These are phyloP conservation scores for Penicillium sumatraense DNA, from an alignment of 2,329 filamentous ascomycete genomes.

Conservation along the genomic window DNA sequence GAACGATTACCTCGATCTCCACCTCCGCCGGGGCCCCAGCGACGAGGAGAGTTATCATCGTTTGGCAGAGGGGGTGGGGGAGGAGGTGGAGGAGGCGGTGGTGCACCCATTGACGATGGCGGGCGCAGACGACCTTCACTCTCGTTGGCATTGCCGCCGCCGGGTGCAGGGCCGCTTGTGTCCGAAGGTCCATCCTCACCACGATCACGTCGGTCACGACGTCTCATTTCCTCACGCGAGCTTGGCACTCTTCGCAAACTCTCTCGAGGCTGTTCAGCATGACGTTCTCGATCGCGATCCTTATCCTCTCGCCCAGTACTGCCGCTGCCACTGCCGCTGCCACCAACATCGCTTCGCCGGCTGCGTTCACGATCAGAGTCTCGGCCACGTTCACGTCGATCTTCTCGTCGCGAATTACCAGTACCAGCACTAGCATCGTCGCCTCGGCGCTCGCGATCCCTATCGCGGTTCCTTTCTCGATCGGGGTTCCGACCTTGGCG, in stretches of 20 bases:
- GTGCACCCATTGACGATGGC: constrained; percentile 37
- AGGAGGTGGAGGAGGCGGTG: constrained; percentile 34
- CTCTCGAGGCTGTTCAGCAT: constrained; percentile 34
- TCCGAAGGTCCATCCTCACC: constrained; percentile 35
- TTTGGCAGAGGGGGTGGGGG: constrained; percentile 29
- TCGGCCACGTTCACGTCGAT: constrained; percentile 40
- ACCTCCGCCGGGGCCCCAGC: constrained; percentile 39
- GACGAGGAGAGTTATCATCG: constrained; percentile 38
- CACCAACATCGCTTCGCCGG: constrained; percentile 37
- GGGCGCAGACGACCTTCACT: constrained; percentile 40
- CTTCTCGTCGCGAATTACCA: constrained; percentile 39
- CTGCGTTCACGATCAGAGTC: constrained; percentile 40
- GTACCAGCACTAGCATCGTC: constrained; percentile 33
- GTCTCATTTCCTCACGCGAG: constrained; percentile 40
- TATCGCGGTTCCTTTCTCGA: constrained; percentile 36
- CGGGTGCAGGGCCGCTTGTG: constrained; percentile 17
- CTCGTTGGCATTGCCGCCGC: constrained; percentile 24
- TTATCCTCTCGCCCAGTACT: constrained; percentile 25
- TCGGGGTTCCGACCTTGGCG: constrained; percentile 36
- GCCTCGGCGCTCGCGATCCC: constrained; percentile 34
- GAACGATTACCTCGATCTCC: constrained; percentile 39
- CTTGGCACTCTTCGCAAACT: constrained; percentile 35
- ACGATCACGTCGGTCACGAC: constrained; percentile 40
- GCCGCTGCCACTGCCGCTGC: constrained; percentile 5
- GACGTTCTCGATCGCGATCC: constrained; percentile 28